Base-by-base conservation (phyloP, 345 rosid species). In the Reutealis trisperma region DNA sequence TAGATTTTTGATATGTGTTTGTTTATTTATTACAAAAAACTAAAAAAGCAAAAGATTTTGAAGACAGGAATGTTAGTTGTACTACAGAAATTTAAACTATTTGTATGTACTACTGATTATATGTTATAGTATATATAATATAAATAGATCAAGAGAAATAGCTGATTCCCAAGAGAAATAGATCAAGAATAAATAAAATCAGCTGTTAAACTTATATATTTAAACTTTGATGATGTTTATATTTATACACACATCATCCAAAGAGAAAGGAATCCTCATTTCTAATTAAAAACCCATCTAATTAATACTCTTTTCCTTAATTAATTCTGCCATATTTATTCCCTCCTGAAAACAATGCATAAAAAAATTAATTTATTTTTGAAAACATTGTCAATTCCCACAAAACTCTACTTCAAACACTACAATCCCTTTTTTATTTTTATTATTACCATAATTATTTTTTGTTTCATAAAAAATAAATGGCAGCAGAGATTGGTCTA, bases 281-380 rank as follows among this genome's bases (percentile, higher is more conserved):
- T 54, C 5, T 1, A 19, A 49, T 64, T 68, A 45, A 42, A 74
- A 80, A 82, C 52, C 75, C 55, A 61, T 3, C 58, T 59, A 59
- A 19, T 63, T 59, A 59, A 19, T 63, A 52, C 34, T 45, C 47
- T 58, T 58, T 47, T 0, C 13, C 13, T 52, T 52, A 52, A 52
- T 52, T 52, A 11, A 21, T 55, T 44, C 37, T 63, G 54, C 67
- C 78, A 74, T 71, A 75, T 75, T 75, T 78, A 71, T 77, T 81
- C 54, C 59, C 52, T 79, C 70, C 79, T 63, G 80, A 85, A 81
- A 85, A 75, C 82, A 67, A 84, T 73, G 86, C 78, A 74, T 47
- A 47, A 77, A 65, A 76, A 67, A 59, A 71, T 58, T 51, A 51
- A 18, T 3, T 12, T 47, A 8, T 47, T 47, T 45, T 47, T 47